Evolutionary conservation across 2,329 filamentous ascomycete genomes (phyloP).

Genomic region (Sporothrix mexicana): DNA sequence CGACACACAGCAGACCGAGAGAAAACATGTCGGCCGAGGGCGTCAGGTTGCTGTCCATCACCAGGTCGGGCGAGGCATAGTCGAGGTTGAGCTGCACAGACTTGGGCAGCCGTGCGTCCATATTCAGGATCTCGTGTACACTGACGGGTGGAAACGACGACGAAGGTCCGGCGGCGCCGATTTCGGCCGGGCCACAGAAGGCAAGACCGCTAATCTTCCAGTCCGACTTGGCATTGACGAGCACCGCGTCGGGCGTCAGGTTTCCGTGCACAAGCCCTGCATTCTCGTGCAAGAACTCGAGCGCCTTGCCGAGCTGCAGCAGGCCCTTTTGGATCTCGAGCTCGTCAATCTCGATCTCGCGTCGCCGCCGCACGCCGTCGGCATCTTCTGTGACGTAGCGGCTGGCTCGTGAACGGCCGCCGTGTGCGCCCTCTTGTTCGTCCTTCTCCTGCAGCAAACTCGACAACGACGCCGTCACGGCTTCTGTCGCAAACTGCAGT

Average conservation of each 20-base stretch:
- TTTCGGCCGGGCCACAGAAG: conserved; percentile 82
- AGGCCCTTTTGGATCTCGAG: conserved; percentile 97
- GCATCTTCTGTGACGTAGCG: conserved; percentile 82
- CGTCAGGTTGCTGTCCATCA: conserved; percentile 87
- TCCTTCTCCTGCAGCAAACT: conserved; percentile 86
- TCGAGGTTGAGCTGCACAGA: conserved; percentile 89
- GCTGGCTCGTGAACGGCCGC: conserved; percentile 64
- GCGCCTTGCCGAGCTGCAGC: conserved; percentile 68
- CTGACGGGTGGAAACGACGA: conserved; percentile 80
- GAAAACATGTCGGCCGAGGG: conserved; percentile 91
- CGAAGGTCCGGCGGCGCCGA: conserved; percentile 48
- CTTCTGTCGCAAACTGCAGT: conserved; percentile 93
- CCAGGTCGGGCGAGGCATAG: conserved; percentile 93
- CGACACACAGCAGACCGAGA: conserved; percentile 83
- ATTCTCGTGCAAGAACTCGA: conserved; percentile 41
- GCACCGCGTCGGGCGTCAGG: conserved; percentile 88
- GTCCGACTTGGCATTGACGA: conserved; percentile 96
- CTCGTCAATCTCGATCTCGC: conserved; percentile 93
- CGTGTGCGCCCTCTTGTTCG: conserved; percentile 67
- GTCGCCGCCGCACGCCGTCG: conserved; percentile 72
- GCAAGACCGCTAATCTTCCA: conserved; percentile 98
- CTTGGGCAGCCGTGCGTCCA: conserved; percentile 81
- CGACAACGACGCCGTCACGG: conserved; percentile 85
- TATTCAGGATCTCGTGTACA: conserved; percentile 81
- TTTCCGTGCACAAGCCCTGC: conserved; percentile 81